phyloP scores from a whole-genome alignment of 768 basidiomycete genomes.

The Rossbeevera mucosa region DNA sequence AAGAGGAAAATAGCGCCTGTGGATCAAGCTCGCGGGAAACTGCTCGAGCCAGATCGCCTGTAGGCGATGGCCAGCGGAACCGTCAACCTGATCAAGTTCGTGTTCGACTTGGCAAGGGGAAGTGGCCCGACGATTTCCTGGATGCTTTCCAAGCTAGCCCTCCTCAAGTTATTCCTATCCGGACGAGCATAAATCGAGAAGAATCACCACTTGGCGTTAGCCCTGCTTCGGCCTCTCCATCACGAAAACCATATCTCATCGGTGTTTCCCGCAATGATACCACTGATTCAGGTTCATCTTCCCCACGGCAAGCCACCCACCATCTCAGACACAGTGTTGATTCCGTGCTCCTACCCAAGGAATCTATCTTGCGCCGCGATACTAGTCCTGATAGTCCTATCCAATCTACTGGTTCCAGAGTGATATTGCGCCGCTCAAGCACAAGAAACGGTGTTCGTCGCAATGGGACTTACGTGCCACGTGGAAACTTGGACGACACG shows the following conservation, averaged over 20 bases:
- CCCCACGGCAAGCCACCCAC: constrained; percentile 54
- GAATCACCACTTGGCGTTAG: constrained; percentile 22
- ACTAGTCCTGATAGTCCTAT: constrained; percentile 53
- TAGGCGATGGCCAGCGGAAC: constrained; percentile 20
- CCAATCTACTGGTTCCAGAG: constrained; percentile 35
- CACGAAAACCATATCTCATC: constrained; percentile 55
- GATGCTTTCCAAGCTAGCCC: constrained; percentile 45
- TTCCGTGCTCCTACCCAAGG: constrained; percentile 45
- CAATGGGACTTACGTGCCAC: constrained; percentile 45
- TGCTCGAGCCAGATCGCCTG: constrained; percentile 16
- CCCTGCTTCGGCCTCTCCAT: constrained; percentile 42
- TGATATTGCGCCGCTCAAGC: constrained; percentile 55
- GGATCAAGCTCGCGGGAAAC: constrained; percentile 41
- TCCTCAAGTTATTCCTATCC: constrained; percentile 30
- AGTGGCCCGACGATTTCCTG: constrained; percentile 81
- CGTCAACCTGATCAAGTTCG: constrained; percentile 31
- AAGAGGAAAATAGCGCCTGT: constrained; percentile 53
- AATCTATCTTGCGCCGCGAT: constrained; percentile 46
- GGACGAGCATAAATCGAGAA: constrained; percentile 16
- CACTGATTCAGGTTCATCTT: constrained; percentile 36
- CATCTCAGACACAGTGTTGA: constrained; percentile 65
- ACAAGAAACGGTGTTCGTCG: constrained; percentile 46
- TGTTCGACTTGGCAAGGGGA: constrained; percentile 68
- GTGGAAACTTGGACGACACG: constrained; percentile 33
- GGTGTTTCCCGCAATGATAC: constrained; percentile 44